Percentiles rank a stretch among this genome's conserved stretches.
These are phyloP conservation scores for Scutellaria minor DNA, from an alignment of 257 asterid genomes.

Conservation along the genomic window DNA sequence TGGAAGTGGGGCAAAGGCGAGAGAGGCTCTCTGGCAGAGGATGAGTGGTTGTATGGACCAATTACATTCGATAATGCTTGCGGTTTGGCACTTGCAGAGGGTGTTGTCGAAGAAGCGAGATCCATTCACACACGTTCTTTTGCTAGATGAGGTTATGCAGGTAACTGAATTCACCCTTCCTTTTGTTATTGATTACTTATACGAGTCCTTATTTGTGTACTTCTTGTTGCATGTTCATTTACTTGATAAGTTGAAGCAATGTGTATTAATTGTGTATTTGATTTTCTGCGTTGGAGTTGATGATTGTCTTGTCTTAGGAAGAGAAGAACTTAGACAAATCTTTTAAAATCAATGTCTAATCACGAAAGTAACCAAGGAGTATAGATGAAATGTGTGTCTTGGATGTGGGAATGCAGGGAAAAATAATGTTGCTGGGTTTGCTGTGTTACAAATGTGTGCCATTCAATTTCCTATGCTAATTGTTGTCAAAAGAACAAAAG, in stretches of 20 bases:
- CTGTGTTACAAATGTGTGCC: background rate
- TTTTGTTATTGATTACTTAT: slow-evolving; percentile 13
- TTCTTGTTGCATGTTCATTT: background rate
- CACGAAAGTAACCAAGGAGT: background rate
- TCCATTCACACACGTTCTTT: slow-evolving; percentile 90
- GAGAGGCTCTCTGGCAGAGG: slow-evolving; percentile 97
- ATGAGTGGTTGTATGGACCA: slow-evolving; percentile 89
- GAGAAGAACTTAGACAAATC: background rate
- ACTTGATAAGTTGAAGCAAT: background rate
- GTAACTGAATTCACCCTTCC: slow-evolving; percentile 37
- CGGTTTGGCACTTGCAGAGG: slow-evolving; percentile 98
- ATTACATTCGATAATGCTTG: slow-evolving; percentile 76
- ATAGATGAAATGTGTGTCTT: background rate
- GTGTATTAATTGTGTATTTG: background rate
- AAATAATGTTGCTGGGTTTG: background rate
- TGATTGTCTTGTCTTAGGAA: slow-evolving; percentile 6
- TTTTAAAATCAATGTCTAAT: background rate
- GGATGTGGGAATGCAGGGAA: slow-evolving; percentile 1
- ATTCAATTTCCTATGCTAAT: background rate
- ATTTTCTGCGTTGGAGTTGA: slow-evolving; percentile 8
- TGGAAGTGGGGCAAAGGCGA: slow-evolving; percentile 84
- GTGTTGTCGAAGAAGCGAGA: slow-evolving; percentile 96
- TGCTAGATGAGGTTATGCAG: slow-evolving; percentile 94
- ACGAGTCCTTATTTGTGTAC: background rate
- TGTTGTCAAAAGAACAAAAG: slow-evolving; percentile 7